Conservation (phyloP, 345 rosid species). For the Acer campestre region DNA sequence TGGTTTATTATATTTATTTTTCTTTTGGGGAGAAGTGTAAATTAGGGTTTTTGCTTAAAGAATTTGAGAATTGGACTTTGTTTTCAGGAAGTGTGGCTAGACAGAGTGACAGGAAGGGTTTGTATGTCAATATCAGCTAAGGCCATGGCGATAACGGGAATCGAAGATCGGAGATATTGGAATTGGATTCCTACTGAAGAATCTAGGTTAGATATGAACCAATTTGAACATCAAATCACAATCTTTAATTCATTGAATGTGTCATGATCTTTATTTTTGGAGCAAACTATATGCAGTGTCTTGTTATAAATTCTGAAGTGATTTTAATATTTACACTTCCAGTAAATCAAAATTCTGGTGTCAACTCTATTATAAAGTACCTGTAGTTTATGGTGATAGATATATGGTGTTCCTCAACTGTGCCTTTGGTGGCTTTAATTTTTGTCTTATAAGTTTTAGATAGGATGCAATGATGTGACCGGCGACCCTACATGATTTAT, state of each 20-base stretch:
- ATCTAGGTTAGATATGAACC: conserved; percentile 60
- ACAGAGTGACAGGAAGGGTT: conserved; percentile 82
- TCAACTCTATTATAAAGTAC: no score
- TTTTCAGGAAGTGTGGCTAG: conserved; percentile 86
- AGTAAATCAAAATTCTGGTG: no score
- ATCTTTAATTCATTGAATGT: conserved; percentile 9
- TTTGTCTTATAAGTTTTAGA: not conserved
- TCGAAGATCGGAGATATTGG: conserved; percentile 96
- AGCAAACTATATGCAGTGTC: no score
- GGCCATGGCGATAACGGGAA: conserved; percentile 92
- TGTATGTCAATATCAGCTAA: conserved; percentile 87
- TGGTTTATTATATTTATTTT: not conserved
- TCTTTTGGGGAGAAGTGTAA: not conserved
- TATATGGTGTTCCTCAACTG: not conserved
- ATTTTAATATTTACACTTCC: no score
- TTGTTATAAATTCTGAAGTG: no score
- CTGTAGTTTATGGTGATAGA: not conserved
- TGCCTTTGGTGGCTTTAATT: not conserved
- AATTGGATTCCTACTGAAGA: conserved; percentile 92
- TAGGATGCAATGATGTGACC: not conserved
- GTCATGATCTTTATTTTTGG: not conserved
- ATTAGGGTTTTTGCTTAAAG: not conserved
- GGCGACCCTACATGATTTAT: no score
- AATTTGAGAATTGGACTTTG: conserved; percentile 3
- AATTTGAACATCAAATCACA: not conserved